Evolutionary conservation across 1,284 basidiomycete species (phyloP).

Genomic region (Paramarasmius palmivorus): DNA sequence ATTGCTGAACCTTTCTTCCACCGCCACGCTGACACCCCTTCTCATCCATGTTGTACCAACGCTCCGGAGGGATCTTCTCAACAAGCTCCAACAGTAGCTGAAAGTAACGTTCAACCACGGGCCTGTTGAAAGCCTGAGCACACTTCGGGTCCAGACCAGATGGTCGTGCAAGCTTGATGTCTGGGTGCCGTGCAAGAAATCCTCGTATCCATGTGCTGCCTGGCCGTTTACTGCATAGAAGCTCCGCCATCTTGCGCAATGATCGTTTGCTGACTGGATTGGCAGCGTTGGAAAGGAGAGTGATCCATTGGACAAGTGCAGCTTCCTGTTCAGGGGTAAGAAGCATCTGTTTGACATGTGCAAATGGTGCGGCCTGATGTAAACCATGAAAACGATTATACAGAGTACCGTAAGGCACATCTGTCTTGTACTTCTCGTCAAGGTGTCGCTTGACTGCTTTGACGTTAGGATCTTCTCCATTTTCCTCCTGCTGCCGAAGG

Average conservation of each 20-base stretch:
- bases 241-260: slow-evolving; percentile 19
- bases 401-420: neutral
- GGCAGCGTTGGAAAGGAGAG: slow-evolving; percentile 14
- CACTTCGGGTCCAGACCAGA: slow-evolving; percentile 31
- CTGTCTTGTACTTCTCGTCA: neutral
- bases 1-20: slow-evolving; percentile 21
- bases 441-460: neutral
- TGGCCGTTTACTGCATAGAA: slow-evolving; percentile 9
- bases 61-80: slow-evolving; percentile 30
- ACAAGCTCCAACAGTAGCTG: slow-evolving; percentile 16
- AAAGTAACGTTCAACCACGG: slow-evolving; percentile 24
- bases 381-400: neutral
- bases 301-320: slow-evolving; percentile 23
- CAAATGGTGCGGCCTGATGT: slow-evolving; percentile 2
- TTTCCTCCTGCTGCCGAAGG: too few relatives aligned
- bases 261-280: slow-evolving; percentile 19
- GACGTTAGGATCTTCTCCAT: neutral
- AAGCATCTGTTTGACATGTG: slow-evolving; percentile 18
- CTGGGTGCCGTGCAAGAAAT: slow-evolving; percentile 23
- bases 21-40: slow-evolving; percentile 35
- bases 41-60: slow-evolving; percentile 43
- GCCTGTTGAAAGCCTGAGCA: slow-evolving; percentile 29
- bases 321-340: slow-evolving; percentile 18
- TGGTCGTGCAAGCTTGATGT: slow-evolving; percentile 21
- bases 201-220: slow-evolving; percentile 20